Percentiles rank a stretch among this genome's conserved stretches.
Conservation (phyloP, 306 rosid species). For the Inga laurina region DNA sequence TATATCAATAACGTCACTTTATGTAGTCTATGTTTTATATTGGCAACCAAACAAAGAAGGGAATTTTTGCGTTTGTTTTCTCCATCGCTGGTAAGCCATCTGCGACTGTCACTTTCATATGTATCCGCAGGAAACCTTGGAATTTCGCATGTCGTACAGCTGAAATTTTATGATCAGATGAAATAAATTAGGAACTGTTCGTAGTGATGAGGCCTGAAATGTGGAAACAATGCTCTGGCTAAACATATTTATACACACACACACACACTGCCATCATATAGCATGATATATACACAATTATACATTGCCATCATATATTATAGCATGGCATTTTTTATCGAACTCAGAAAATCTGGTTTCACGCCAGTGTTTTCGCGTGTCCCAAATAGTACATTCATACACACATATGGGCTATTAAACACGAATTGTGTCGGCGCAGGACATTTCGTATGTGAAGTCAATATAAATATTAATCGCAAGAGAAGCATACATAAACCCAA, state of each 20-base stretch:
- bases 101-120: not conserved
- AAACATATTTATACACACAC: too few species aligned
- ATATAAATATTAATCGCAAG: slow-evolving; percentile 3
- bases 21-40: too few species aligned
- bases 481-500: not conserved
- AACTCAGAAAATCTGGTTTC: not conserved
- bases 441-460: not conserved
- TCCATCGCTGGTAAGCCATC: not conserved
- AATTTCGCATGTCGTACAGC: not conserved
- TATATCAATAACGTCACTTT: not conserved
- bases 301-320: not conserved
- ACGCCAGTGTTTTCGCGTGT: not conserved
- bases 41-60: not conserved
- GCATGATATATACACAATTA: not conserved
- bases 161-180: not conserved
- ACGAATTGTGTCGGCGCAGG: not conserved
- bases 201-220: not conserved
- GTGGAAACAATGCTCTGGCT: not conserved
- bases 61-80: not conserved
- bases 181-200: too few species aligned
- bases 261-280: not conserved
- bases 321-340: not conserved
- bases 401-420: not conserved
- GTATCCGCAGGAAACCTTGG: not conserved
- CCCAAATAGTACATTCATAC: not conserved